Percentiles rank a stretch among this genome's conserved stretches.
phyloP scores from a whole-genome alignment of 192 early-diverging fungal species.

The Mortierella alpina region DNA sequence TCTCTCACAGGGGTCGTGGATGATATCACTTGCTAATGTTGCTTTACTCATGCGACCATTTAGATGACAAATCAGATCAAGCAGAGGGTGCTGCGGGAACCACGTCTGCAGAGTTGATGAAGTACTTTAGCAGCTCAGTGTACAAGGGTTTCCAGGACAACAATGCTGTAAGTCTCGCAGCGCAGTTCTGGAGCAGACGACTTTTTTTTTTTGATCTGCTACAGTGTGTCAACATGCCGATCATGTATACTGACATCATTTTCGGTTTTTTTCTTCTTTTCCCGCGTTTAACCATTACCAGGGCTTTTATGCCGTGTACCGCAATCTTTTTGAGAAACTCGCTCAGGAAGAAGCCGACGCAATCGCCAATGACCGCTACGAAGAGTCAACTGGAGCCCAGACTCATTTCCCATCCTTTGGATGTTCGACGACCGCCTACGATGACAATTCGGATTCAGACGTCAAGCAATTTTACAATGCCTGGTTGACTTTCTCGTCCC shows the following conservation, averaged over 20 bases:
- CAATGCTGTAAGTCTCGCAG: constrained; percentile 52
- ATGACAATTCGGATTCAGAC: constrained; percentile 65
- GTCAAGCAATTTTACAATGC: constrained; percentile 82
- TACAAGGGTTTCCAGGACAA: constrained; percentile 81
- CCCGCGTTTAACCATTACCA: constrained; percentile 5
- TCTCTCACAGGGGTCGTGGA: too few species aligned
- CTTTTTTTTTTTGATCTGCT: neutral
- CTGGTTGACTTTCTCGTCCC: constrained; percentile 83
- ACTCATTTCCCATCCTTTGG: constrained; percentile 75
- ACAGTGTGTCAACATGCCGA: neutral
- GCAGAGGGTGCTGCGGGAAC: constrained; percentile 65
- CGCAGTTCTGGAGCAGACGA: neutral
- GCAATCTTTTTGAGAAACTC: constrained; percentile 79
- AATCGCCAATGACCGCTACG: constrained; percentile 49
- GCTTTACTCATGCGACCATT: neutral
- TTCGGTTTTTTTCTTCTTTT: constrained; percentile 6
- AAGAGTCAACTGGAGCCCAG: constrained; percentile 44
- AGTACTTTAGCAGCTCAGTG: constrained; percentile 78
- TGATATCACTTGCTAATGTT: too few species aligned
- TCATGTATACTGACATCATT: neutral
- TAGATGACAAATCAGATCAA: constrained; percentile 63
- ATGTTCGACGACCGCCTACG: constrained; percentile 69
- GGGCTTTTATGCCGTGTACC: constrained; percentile 87
- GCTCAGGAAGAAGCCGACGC: constrained; percentile 85
- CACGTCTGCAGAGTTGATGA: constrained; percentile 78